Conservation (phyloP, 768 basidiomycete species). For the Fistulinella prunicolor region DNA sequence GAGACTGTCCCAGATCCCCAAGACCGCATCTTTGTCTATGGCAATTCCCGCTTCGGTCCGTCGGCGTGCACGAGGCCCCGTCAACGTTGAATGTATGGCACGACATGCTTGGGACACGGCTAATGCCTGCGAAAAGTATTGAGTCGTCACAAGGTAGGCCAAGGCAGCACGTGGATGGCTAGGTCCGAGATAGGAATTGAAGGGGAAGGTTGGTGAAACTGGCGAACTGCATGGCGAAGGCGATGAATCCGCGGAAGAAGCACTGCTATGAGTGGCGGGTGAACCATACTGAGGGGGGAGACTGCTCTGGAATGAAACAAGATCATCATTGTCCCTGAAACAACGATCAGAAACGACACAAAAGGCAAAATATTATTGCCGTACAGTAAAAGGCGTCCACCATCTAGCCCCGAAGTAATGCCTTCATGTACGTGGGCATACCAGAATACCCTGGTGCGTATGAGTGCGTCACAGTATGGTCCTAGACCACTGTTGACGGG, state of each 20-base stretch:
- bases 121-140: slow-evolving; percentile 67
- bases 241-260: slow-evolving; percentile 35
- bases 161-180: slow-evolving; percentile 36
- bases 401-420: slow-evolving; percentile 74
- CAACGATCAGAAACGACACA: slow-evolving; percentile 1
- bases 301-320: slow-evolving; percentile 66
- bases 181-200: slow-evolving; percentile 22
- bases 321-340: slow-evolving; percentile 69
- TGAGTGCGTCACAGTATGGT: slow-evolving; percentile 54
- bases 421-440: slow-evolving; percentile 87
- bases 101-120: slow-evolving; percentile 76
- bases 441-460: slow-evolving; percentile 85
- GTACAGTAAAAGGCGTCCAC: slow-evolving; percentile 81
- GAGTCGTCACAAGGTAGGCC: slow-evolving; percentile 52
- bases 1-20: slow-evolving; percentile 81
- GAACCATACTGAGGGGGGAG: slow-evolving; percentile 43
- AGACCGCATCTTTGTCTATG: slow-evolving; percentile 62
- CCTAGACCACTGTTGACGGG: slow-evolving; percentile 49
- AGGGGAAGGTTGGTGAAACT: slow-evolving; percentile 20
- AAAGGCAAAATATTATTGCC: slow-evolving; percentile 23
- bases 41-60: slow-evolving; percentile 47
- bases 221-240: slow-evolving; percentile 31
- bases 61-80: slow-evolving; percentile 71
- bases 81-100: slow-evolving; percentile 72
- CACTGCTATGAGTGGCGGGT: slow-evolving; percentile 24